Evolutionary conservation across 495 filamentous ascomycete species (phyloP).

Genomic region (Neurospora discreta): DNA sequence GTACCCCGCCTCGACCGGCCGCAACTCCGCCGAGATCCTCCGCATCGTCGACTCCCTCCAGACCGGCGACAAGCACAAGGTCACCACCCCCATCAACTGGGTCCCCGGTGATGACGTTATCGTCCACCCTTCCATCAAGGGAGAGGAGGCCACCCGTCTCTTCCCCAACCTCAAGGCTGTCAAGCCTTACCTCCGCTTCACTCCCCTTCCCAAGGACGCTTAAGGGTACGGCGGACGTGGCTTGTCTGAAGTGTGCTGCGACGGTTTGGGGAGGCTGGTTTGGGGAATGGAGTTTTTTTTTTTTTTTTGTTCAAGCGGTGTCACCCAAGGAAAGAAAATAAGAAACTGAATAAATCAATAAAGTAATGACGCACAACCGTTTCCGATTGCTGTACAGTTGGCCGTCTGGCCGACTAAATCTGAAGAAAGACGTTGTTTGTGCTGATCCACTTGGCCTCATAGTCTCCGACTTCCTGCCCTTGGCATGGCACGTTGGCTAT

Average conservation of each 20-base stretch:
- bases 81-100: constrained; percentile 94
- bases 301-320: too few species aligned
- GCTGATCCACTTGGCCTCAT: neutral
- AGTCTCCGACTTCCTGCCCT: neutral
- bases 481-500: neutral
- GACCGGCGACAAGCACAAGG: constrained; percentile 90
- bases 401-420: neutral
- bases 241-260: neutral
- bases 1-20: constrained; percentile 94
- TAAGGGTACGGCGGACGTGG: constrained; percentile 2
- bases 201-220: constrained; percentile 47
- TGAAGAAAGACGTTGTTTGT: neutral
- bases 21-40: constrained; percentile 92
- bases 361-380: neutral
- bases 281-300: neutral
- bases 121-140: constrained; percentile 79
- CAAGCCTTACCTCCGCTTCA: constrained; percentile 83
- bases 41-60: constrained; percentile 93
- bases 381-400: neutral
- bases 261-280: neutral
- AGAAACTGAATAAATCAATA: too few species aligned
- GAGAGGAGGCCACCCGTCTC: constrained; percentile 75
- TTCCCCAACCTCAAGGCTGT: constrained; percentile 87
- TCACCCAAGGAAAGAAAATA: too few species aligned
- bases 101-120: constrained; percentile 87